Evolutionary conservation across 768 basidiomycete species (phyloP), one percentile per base, ranked within the genome.

Genomic region (Cystobasidium tubakii): DNA sequence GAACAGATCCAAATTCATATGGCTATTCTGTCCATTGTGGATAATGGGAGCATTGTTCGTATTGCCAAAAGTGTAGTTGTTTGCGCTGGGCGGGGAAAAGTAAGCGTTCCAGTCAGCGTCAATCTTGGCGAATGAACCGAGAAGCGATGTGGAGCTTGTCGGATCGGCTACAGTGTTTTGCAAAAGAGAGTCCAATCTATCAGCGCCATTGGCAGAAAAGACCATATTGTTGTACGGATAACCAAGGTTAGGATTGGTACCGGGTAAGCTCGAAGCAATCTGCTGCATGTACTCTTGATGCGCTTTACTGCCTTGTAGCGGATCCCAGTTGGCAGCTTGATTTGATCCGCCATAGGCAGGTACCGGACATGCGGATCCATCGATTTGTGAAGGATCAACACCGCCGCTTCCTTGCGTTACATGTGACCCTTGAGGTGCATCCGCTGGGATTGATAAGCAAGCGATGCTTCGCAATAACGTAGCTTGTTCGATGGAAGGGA

Each of bases 161-260:
- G 69, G 69, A 31, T 71, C 69, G 6, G 69, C 46, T n/a, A 71
- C 54, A 13, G 10, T 34, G 10, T 19, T n/a, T 54, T 71, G 69
- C 54, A 71, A 25, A 31, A 71, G 50, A 1, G 29, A 23, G 27
- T 71, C 69, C 27, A 71, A 34, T 39, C 55, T 33, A 25, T 71
- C 69, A 6, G 69, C 69, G 34, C 69, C 69, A n/a, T 71, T 54
- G 1, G 9, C 53, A 10, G 54, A 2, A 27, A 71, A 71, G 29
- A 71, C 69, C 69, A 71, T 71, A n/a, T 31, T 71, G 54, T 71
- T 71, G 55, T 71, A 71, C 3, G 69, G 69, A 29, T 57, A 71
- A 2, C 46, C 50, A 10, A 71, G 54, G 36, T 42, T 60, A 19
- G 69, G 23, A 36, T 71, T 71, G 7, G 69, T 71, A 7, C 27